Percentiles rank a stretch among this genome's conserved stretches.
phyloP scores from a whole-genome alignment of 352 stramenopile species.

The Globisporangium parvum region DNA sequence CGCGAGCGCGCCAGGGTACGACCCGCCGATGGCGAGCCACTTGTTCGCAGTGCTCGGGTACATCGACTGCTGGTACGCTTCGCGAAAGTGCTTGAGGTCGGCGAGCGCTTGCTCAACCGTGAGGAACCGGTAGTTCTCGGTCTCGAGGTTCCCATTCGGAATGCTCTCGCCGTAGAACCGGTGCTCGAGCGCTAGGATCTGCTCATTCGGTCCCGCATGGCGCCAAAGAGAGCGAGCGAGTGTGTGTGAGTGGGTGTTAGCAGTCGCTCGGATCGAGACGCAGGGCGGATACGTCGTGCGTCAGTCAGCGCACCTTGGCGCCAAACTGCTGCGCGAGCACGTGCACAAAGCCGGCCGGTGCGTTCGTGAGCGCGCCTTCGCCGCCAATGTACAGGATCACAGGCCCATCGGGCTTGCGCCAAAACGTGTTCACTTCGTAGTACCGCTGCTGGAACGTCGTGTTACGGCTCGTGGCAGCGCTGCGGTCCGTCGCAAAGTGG shows the following conservation, averaged over 20 bases:
- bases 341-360: conserved; percentile 60
- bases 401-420: conserved; percentile 37
- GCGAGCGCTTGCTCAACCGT: conserved; percentile 83
- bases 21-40: conserved; percentile 78
- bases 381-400: conserved; percentile 86
- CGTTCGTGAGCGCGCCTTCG: conserved; percentile 55
- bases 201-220: too few relatives aligned
- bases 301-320: conserved; percentile 40
- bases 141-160: conserved; percentile 70
- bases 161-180: conserved; percentile 85
- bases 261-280: background rate
- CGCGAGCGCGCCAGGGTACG: conserved; percentile 75
- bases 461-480: conserved; percentile 5
- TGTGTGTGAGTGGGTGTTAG: too few relatives aligned
- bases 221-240: background rate
- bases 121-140: conserved; percentile 65
- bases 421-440: conserved; percentile 68
- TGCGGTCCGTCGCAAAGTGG: conserved; percentile 33
- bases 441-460: conserved; percentile 70
- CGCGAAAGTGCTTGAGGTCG: conserved; percentile 81
- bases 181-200: conserved; percentile 82
- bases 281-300: background rate
- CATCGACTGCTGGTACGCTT: conserved; percentile 48
- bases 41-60: conserved; percentile 22
- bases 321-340: conserved; percentile 70